Evolutionary conservation across 306 rosid genomes (phyloP).

Genomic region (Leucaena leucocephala): DNA sequence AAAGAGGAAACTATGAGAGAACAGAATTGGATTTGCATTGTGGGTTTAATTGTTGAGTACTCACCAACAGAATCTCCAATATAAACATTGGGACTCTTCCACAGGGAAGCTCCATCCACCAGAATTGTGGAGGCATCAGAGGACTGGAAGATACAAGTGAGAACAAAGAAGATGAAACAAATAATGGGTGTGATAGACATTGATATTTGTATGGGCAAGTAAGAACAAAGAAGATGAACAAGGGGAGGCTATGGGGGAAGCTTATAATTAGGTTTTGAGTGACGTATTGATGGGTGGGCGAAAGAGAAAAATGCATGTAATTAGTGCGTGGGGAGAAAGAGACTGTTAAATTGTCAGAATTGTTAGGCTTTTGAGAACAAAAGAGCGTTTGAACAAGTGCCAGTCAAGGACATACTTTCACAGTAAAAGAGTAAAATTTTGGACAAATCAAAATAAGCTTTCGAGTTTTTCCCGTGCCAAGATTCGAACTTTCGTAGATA

Average conservation of each 20-base stretch:
- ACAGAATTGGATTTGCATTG: not conserved
- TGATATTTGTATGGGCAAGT: not conserved
- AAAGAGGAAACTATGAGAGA: no score
- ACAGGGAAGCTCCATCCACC: slow-evolving; percentile 76
- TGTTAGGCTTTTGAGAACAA: slow-evolving; percentile 55
- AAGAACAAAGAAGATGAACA: no score
- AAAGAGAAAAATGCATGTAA: slow-evolving; percentile 51
- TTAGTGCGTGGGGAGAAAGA: slow-evolving; percentile 43
- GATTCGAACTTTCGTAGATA: not conserved
- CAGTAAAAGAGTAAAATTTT: slow-evolving; percentile 39
- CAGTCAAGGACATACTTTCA: slow-evolving; percentile 40
- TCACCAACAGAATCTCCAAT: slow-evolving; percentile 84
- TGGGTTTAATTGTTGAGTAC: slow-evolving; percentile 25
- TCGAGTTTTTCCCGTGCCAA: not conserved
- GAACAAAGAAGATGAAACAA: slow-evolving; percentile 34
- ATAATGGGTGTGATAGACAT: slow-evolving; percentile 49
- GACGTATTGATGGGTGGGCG: slow-evolving; percentile 36
- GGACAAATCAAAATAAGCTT: slow-evolving; percentile 1
- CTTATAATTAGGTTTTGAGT: slow-evolving; percentile 18
- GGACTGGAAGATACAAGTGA: slow-evolving; percentile 48
- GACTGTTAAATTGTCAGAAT: slow-evolving; percentile 67
- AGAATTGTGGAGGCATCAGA: slow-evolving; percentile 62
- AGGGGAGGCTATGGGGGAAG: not conserved
- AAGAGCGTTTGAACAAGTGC: slow-evolving; percentile 66
- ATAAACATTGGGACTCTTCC: slow-evolving; percentile 72